phyloP scores from a whole-genome alignment of 306 rosid species.

The Myrica gale region DNA sequence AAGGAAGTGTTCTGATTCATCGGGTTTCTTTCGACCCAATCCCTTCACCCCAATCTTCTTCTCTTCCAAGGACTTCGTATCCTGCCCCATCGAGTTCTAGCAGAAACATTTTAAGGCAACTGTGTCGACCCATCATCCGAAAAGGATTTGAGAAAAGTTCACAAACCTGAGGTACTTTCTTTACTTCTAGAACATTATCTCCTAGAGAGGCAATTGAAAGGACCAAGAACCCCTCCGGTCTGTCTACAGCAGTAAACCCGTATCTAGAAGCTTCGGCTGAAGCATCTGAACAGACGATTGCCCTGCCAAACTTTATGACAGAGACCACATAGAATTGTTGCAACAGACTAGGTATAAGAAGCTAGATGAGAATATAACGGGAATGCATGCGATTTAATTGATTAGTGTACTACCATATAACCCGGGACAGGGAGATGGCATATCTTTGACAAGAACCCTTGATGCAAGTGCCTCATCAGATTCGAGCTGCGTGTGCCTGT shows the following conservation, averaged over 20 bases:
- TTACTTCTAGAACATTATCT: conserved; percentile 43
- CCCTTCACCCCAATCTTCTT: conserved; percentile 69
- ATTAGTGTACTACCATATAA: conserved; percentile 53
- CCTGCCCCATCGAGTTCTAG: conserved; percentile 36
- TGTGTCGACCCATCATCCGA: not conserved
- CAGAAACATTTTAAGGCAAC: too few relatives aligned
- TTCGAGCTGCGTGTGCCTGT: conserved; percentile 73
- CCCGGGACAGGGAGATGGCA: conserved; percentile 74
- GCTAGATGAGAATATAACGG: too few relatives aligned
- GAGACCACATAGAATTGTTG: not conserved
- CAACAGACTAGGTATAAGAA: not conserved
- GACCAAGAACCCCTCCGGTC: conserved; percentile 85
- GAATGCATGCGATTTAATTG: not conserved
- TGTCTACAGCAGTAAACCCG: conserved; percentile 78
- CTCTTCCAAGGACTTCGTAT: conserved; percentile 54
- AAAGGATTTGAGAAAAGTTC: not conserved
- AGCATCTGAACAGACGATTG: conserved; percentile 71
- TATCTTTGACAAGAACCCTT: conserved; percentile 73
- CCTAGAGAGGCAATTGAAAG: conserved; percentile 82
- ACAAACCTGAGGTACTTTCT: conserved; percentile 52
- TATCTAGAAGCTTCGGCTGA: conserved; percentile 81
- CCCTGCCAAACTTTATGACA: conserved; percentile 62
- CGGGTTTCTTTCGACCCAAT: conserved; percentile 64
- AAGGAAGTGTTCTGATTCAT: conserved; percentile 67
- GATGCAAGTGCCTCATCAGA: conserved; percentile 75